Base-by-base conservation (phyloP, 176 grass and related monocot species). In the Raddia distichophylla region DNA sequence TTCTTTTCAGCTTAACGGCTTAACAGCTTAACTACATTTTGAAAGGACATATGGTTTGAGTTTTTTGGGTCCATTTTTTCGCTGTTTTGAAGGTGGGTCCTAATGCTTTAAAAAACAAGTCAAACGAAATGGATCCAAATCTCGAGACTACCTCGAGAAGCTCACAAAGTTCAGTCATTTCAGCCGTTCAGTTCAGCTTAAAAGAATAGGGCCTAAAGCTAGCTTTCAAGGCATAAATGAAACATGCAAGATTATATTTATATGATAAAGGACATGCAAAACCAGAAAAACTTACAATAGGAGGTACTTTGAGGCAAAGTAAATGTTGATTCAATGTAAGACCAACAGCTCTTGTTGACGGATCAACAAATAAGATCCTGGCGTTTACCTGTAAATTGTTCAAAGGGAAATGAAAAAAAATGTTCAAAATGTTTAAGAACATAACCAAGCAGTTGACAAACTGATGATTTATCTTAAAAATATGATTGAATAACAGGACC, bases 281-380 rank as follows among this genome's bases (percentile, higher is more conserved):
- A 76, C 10, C 0, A 71, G 0, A 67, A 77, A 78, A 78, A 93
- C 92, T 93, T 91, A 98, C 95, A 89, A 64, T 64, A 81, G 88
- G 87, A 52, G 95, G 92, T 82, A 87, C 67, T 83, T 93, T 89
- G 82, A 93, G 91, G 65, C 75, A 22, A 83, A 98, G 84, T 65
- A 95, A 84, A 77, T 86, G 64, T 65, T 74, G 71, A 76, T 95
- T 98, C 82, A 98, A 86, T 72, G 95, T 94, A 80, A 98, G 88
- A 16, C 95, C 95, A 87, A 98, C 86, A 45, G 95, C 95, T 89
- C 95, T 93, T 81, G 92, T 93, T 72, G 90, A 98, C 57, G 92
- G 95, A 86, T 98, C 95, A 75, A 98, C 86, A 60, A 98, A 98
- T 76, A 98, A 81, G 81, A 98, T 94, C 74, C 95, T 90, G 69